Conservation (phyloP, 2,329 filamentous ascomycete genomes). For the Byssothecium circinans region DNA sequence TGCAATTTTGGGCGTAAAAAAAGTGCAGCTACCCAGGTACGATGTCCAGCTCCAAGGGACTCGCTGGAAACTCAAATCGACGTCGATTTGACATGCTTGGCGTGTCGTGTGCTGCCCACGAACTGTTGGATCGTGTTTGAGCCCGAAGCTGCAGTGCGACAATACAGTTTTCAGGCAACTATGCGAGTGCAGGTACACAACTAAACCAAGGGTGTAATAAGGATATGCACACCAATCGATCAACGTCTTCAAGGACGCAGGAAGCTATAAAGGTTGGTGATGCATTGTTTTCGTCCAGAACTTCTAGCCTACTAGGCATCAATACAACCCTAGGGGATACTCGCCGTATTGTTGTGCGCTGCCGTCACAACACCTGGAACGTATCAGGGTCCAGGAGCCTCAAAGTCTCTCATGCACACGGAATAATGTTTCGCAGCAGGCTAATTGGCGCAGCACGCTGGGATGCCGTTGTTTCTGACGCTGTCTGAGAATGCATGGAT, state of each 20-base stretch:
- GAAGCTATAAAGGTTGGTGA: neutral
- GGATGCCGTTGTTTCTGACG: conserved; percentile 1
- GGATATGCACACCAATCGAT: too few relatives aligned
- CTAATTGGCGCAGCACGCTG: conserved; percentile 14
- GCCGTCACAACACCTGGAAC: neutral
- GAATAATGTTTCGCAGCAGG: conserved; percentile 20
- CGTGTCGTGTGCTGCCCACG: neutral
- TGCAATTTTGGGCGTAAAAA: conserved; percentile 13
- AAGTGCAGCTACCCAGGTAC: too few relatives aligned
- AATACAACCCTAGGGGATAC: neutral
- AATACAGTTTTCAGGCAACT: too few relatives aligned
- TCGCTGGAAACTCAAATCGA: neutral
- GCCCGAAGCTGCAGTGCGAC: too few relatives aligned
- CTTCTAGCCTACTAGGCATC: neutral
- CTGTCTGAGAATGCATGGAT: too few relatives aligned
- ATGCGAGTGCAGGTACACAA: too few relatives aligned
- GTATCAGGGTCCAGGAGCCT: neutral
- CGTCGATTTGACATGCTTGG: too few relatives aligned
- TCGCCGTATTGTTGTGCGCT: conserved; percentile 21
- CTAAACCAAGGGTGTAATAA: too few relatives aligned
- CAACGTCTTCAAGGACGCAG: too few relatives aligned
- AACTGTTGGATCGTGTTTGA: neutral
- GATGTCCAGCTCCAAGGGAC: neutral
- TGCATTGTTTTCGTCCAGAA: too few relatives aligned
- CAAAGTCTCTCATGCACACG: neutral